Percentiles rank a stretch among this genome's conserved stretches.
phyloP scores from a whole-genome alignment of 2,329 filamentous ascomycete species.

The Aspergillus tamarii region DNA sequence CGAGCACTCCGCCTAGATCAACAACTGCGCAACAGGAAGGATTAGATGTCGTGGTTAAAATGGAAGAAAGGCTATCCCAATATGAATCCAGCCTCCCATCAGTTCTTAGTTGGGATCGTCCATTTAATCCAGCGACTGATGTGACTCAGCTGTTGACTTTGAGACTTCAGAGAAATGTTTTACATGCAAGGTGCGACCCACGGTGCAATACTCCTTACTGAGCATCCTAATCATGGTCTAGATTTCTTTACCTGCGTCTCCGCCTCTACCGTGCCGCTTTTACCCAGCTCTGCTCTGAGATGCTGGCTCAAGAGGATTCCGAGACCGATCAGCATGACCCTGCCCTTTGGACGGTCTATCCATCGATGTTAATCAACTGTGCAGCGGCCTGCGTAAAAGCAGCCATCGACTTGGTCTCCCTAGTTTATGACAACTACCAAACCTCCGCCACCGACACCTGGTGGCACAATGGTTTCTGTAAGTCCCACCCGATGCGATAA shows the following conservation, averaged over 20 bases:
- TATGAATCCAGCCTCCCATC: constrained; percentile 29
- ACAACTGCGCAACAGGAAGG: constrained; percentile 18
- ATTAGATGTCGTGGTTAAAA: constrained; percentile 31
- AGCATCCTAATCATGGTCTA: constrained; percentile 10
- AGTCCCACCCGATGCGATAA: constrained; percentile 11
- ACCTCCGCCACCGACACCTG: constrained; percentile 34
- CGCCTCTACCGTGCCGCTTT: constrained; percentile 41
- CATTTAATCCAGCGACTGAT: not conserved
- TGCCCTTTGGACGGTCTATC: constrained; percentile 22
- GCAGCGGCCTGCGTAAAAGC: constrained; percentile 35
- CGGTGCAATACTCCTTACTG: not conserved
- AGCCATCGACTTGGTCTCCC: constrained; percentile 34
- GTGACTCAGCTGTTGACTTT: constrained; percentile 13
- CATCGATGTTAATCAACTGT: constrained; percentile 33
- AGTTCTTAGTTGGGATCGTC: constrained; percentile 28
- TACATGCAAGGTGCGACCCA: constrained; percentile 30
- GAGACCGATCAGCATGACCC: constrained; percentile 11
- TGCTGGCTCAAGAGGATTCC: not conserved
- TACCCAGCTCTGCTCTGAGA: constrained; percentile 35
- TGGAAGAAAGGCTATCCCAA: constrained; percentile 29
- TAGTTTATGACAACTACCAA: constrained; percentile 33
- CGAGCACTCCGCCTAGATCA: constrained; percentile 11
- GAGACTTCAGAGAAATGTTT: constrained; percentile 34
- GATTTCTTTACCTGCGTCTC: constrained; percentile 38
- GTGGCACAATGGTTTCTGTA: constrained; percentile 48